These are phyloP conservation scores for Blakeslea trispora DNA, from an alignment of 371 early-diverging fungal species.

Conservation along the genomic window DNA sequence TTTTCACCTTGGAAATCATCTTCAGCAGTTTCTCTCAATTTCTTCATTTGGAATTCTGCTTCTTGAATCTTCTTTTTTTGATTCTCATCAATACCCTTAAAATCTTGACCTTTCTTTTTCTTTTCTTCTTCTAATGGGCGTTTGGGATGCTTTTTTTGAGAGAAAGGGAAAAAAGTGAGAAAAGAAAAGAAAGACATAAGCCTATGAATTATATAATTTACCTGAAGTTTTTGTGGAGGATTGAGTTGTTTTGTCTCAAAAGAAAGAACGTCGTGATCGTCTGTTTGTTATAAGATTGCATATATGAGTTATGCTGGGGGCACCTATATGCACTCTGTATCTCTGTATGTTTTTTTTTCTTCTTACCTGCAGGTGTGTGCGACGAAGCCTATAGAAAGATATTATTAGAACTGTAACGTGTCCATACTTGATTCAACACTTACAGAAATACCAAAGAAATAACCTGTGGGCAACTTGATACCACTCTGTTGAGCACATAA, in stretches of 20 bases:
- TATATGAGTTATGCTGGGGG: too few species aligned
- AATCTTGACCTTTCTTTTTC: slow-evolving; percentile 58
- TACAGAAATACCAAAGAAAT: slow-evolving; percentile 83
- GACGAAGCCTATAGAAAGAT: slow-evolving; percentile 31
- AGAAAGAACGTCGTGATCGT: slow-evolving; percentile 80
- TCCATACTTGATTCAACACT: slow-evolving; percentile 17
- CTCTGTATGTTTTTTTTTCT: neutral
- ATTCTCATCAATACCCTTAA: slow-evolving; percentile 49
- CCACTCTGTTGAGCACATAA: slow-evolving; percentile 64
- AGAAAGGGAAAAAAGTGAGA: neutral
- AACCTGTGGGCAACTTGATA: slow-evolving; percentile 69
- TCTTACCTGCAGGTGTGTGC: slow-evolving; percentile 42
- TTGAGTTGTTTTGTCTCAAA: slow-evolving; percentile 78
- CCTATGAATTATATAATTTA: too few species aligned
- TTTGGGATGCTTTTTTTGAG: slow-evolving; percentile 27
- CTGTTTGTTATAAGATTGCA: slow-evolving; percentile 30
- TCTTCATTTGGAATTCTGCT: slow-evolving; percentile 51
- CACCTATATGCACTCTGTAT: too few species aligned
- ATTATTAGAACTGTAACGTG: neutral
- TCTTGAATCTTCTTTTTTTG: slow-evolving; percentile 62
- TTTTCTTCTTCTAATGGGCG: slow-evolving; percentile 67
- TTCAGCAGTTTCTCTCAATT: slow-evolving; percentile 32
- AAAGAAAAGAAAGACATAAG: neutral
- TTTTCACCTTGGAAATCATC: slow-evolving; percentile 26
- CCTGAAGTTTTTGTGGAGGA: slow-evolving; percentile 56